These are phyloP conservation scores for Sporisorium iseilematis-ciliati DNA, from an alignment of 1,284 basidiomycete genomes.

Conservation along the genomic window DNA sequence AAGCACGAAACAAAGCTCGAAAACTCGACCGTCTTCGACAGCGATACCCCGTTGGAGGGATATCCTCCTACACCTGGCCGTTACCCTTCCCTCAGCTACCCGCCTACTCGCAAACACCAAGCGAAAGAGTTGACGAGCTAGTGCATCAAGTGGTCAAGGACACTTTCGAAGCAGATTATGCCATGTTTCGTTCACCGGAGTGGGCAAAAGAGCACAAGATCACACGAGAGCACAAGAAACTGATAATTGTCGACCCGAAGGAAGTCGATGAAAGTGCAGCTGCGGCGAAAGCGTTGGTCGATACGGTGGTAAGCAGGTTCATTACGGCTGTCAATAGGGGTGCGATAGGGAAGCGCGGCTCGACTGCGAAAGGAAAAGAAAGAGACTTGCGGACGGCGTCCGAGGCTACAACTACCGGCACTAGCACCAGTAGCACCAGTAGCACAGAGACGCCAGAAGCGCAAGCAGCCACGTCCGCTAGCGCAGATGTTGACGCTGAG, in stretches of 20 bases:
- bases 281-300: conserved; percentile 26
- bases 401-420: not conserved
- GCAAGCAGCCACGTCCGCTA: not conserved
- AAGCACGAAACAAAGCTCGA: not conserved
- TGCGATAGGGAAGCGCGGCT: not conserved
- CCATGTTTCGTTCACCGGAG: conserved; percentile 24
- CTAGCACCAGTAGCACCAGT: not conserved
- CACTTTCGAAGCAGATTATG: conserved; percentile 29
- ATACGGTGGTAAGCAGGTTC: conserved; percentile 20
- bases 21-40: conserved; percentile 11
- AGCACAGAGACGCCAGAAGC: not conserved
- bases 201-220: conserved; percentile 28
- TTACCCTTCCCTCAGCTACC: conserved; percentile 14
- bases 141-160: conserved; percentile 24
- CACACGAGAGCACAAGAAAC: conserved; percentile 14
- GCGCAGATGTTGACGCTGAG: not conserved
- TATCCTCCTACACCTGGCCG: conserved; percentile 25
- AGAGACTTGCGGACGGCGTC: conserved; percentile 1
- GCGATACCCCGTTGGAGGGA: conserved; percentile 11
- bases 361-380: not conserved
- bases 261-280: conserved; percentile 32
- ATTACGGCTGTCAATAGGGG: conserved; percentile 21
- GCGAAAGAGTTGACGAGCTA: conserved; percentile 8
- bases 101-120: conserved; percentile 7
- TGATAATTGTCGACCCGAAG: conserved; percentile 21